Evolutionary conservation across 2,329 filamentous ascomycete species (phyloP), one percentile per base, ranked within the genome.

Genomic region (Neophaeococcomyces aloes): DNA sequence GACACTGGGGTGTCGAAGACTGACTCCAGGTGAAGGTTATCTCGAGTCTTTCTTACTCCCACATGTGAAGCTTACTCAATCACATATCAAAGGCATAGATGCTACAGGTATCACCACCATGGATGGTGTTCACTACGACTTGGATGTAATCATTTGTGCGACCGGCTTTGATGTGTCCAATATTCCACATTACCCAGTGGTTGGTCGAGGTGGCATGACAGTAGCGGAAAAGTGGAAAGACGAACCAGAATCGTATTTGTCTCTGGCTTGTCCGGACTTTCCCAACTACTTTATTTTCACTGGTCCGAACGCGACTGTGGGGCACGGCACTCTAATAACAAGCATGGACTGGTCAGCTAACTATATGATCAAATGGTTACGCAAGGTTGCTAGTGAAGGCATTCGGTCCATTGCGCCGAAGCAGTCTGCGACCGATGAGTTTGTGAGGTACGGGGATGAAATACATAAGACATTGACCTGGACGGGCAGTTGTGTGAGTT

Each of bases 1-100:
- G 45, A 43, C 46, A 8, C 46, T 58, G 5, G 70, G 69, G 1
- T 74, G 70, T 44, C 60, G 69, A 7, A 61, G 71, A 2, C 50
- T 71, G 14, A 72, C 71, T 0, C 72, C 71, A 0, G 71, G 70
- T 0, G 66, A 67, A 18, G 70, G 71, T 0, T 75, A 71, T 51
- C 64, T 75, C 7, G 68, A 74, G 52, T 66, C 71, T 2, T 55
- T 71, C 5, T 57, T 59, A 3, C 40, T 66, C 15, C 56, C 59
- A 0, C 71, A 68, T 47, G 63, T 63, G 2, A 42, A 47, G 7
- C 43, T 60, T 5, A 67, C 64, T 5, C 65, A 65, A 1, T 67
- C 65, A 43, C 60, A 65, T 0, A 71, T 76, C 47, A 54, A 53
- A 2, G 51, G 55, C 2, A 63, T 72, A 29, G 64, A 59, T 0